Evolutionary conservation across 2,329 filamentous ascomycete genomes (phyloP).

Genomic region (Clarireedia monteithiana): DNA sequence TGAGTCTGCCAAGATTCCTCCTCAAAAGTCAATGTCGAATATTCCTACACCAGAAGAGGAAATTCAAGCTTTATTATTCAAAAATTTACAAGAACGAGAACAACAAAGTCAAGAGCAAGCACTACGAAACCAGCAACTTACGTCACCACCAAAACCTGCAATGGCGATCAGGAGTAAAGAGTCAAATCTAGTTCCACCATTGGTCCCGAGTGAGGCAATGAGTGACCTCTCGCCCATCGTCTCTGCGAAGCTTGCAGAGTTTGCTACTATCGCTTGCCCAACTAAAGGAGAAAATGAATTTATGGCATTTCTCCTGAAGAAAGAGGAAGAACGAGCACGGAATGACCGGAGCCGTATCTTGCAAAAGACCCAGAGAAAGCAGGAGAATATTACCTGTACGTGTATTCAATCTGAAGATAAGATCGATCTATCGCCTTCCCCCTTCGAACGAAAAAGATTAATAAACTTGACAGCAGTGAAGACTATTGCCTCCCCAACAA

Average conservation of each 20-base stretch:
- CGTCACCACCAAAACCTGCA: too few species aligned
- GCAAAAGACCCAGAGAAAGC: not conserved
- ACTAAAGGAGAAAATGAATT: slow-evolving; percentile 1
- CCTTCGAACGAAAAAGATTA: not conserved
- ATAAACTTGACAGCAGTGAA: not conserved
- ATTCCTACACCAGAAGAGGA: too few species aligned
- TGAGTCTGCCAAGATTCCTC: not conserved
- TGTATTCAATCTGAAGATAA: not conserved
- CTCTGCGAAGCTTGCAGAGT: not conserved
- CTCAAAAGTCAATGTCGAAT: too few species aligned
- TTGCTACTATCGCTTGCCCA: not conserved
- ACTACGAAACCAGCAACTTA: too few species aligned
- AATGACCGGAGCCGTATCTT: not conserved
- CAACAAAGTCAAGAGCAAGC: too few species aligned
- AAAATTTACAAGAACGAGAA: too few species aligned
- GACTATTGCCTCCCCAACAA: not conserved
- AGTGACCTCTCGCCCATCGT: not conserved
- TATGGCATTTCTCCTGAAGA: not conserved
- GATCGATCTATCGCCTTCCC: not conserved
- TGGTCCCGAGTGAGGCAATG: too few species aligned
- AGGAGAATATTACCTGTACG: not conserved
- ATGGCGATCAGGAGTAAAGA: too few species aligned
- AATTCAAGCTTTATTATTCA: too few species aligned
- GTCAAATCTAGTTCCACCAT: too few species aligned
- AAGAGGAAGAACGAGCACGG: not conserved